Conservation (phyloP, 305 asterid genomes). For the Petunia hybrid region DNA sequence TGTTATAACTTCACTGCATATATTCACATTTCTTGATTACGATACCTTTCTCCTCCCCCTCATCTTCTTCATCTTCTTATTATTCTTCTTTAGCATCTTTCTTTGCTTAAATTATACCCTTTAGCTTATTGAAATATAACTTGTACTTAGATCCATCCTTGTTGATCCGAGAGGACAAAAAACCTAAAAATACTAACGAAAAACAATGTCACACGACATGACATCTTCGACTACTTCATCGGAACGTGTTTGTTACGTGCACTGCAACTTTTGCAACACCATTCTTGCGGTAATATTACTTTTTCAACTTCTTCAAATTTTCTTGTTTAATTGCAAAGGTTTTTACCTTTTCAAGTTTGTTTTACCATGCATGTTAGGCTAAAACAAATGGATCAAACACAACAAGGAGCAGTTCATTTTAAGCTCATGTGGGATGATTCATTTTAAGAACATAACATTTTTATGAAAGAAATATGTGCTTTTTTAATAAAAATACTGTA, state of each 20-base stretch:
- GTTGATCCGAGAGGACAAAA: neutral
- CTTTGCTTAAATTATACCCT: conserved; percentile 1
- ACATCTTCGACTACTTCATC: conserved; percentile 38
- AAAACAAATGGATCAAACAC: neutral
- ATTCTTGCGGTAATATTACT: conserved; percentile 71
- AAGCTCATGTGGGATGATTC: neutral
- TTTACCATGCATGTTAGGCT: neutral
- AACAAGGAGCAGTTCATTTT: neutral
- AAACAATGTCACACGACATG: conserved; percentile 60
- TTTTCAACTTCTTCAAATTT: neutral
- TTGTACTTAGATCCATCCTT: conserved; percentile 26
- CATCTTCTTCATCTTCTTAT: too few species aligned
- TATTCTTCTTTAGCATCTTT: neutral
- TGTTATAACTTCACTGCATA: conserved; percentile 31
- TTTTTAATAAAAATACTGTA: neutral
- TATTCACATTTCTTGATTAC: conserved; percentile 41
- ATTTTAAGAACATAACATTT: neutral
- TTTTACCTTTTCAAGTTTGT: neutral
- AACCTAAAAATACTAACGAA: conserved; percentile 20
- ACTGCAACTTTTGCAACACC: conserved; percentile 94
- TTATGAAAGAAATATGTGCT: neutral
- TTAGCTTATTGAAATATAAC: neutral
- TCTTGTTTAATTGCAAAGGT: conserved; percentile 28
- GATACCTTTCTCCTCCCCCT: conserved; percentile 28
- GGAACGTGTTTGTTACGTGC: conserved; percentile 84